Base-by-base conservation (phyloP, 2,329 filamentous ascomycete species). In the Colletotrichum navitas region DNA sequence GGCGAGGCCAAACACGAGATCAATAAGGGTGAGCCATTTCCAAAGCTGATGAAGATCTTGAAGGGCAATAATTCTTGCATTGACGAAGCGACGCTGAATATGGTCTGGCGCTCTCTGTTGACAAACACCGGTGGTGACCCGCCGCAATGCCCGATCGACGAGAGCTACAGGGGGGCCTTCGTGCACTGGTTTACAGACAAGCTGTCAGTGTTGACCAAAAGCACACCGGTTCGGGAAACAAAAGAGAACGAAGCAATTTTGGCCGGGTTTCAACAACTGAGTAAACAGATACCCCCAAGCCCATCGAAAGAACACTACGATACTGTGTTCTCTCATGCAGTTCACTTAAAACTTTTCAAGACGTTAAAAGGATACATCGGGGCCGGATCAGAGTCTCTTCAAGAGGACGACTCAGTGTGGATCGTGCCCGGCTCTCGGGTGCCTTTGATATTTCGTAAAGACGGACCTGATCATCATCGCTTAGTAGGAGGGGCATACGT, bases 381-480 rank as follows among this genome's bases (percentile, higher is more conserved):
- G 29, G n/a, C 52, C 8, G 45, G 45, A 2, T 63, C 60, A 5
- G 47, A 63, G 34, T 63, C 34, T n/a, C 32, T 63, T 8, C 3
- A 43, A 16, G 12, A 18, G 24, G 47, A 51, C 6, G 60, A 54
- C 47, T 36, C 32, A 29, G 36, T 63, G 18, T 54, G 60, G 60
- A 39, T 54, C 8, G 60, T 63, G n/a, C 60, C 60, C 26, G 47
- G 47, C 14, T 63, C 60, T 7, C 45, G 60, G 5, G 60, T 63
- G 12, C 60, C 47, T 24, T n/a, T 63, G 43, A 43, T 63, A 10
- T 63, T 63, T 18, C 47, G 60, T 21, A 7, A 29, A 11, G 24
- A 26, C 32, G 36, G 61, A 10, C 29, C 49, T 21, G 36, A 34
- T 6, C 7, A 14, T 12, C 61, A 45, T 29, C 61, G 61, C 21